Percentiles rank a stretch among this genome's conserved stretches.
Conservation (phyloP, 768 basidiomycete species). For the Thelephora ganbajun region DNA sequence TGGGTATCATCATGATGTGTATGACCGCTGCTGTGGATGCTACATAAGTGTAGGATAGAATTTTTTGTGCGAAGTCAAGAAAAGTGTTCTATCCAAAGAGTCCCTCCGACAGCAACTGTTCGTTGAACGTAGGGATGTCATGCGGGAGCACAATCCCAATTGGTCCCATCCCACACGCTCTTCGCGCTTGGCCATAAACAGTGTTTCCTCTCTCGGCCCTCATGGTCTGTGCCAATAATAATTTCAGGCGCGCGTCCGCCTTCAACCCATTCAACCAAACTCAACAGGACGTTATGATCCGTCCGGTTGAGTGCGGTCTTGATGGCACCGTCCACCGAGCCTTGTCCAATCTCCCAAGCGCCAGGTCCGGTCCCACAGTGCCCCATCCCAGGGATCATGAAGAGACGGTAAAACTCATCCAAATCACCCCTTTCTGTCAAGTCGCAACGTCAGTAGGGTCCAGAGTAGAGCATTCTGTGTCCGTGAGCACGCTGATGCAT, state of each 20-base stretch:
- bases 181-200: not conserved
- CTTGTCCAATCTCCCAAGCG: not conserved
- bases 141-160: not conserved
- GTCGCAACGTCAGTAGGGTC: too few species aligned
- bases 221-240: not conserved
- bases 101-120: too few species aligned
- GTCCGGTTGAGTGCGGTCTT: not conserved
- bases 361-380: not conserved
- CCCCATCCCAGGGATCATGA: not conserved
- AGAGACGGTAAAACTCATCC: not conserved
- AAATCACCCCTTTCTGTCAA: too few species aligned
- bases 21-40: too few species aligned
- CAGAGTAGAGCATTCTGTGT: too few species aligned
- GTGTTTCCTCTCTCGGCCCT: not conserved
- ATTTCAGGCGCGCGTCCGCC: not conserved
- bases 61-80: too few species aligned
- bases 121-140: too few species aligned
- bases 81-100: too few species aligned
- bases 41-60: too few species aligned
- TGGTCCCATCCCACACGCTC: not conserved
- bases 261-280: not conserved
- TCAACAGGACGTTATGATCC: not conserved
- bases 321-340: not conserved
- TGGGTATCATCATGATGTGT: too few species aligned
- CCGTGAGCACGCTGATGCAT: too few species aligned